Conservation (phyloP, 1,284 basidiomycete species). For the Pseudozyma flocculosa region DNA sequence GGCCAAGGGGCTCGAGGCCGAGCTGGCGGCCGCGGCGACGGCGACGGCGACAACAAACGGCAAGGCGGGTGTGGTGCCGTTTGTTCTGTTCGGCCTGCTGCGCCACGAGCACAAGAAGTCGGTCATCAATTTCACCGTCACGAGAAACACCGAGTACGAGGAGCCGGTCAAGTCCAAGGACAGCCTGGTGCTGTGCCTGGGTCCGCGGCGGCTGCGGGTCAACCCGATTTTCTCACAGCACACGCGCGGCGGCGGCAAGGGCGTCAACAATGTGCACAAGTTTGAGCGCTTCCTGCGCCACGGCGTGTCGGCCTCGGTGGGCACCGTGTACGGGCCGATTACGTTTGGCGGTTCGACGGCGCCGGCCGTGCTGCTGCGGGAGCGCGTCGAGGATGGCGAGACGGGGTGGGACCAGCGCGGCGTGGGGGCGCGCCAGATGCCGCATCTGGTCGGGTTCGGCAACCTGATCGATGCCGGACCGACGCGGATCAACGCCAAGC, state of each 20-base stretch:
- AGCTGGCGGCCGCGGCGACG: slow-evolving; percentile 2
- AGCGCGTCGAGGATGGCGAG: slow-evolving; percentile 36
- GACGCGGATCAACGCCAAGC: slow-evolving; percentile 86
- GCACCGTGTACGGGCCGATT: slow-evolving; percentile 78
- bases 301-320: slow-evolving; percentile 67
- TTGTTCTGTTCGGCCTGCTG: slow-evolving; percentile 79
- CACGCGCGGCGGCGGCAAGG: slow-evolving; percentile 72
- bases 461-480: slow-evolving; percentile 78
- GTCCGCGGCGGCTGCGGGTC: slow-evolving; percentile 78
- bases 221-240: slow-evolving; percentile 92
- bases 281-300: slow-evolving; percentile 90
- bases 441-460: slow-evolving; percentile 84
- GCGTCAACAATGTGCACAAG: slow-evolving; percentile 95
- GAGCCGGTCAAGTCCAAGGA: slow-evolving; percentile 92
- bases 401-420: slow-evolving; percentile 52
- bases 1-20: slow-evolving; percentile 4
- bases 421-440: slow-evolving; percentile 51
- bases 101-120: slow-evolving; percentile 97
- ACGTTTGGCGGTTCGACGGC: slow-evolving; percentile 70
- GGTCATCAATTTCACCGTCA: slow-evolving; percentile 87
- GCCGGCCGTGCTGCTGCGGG: slow-evolving; percentile 43
- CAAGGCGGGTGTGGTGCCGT: slow-evolving; percentile 60
- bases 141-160: slow-evolving; percentile 91
- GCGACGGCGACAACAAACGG: slow-evolving; percentile 4
- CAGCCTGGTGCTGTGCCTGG: slow-evolving; percentile 81